Evolutionary conservation across 495 filamentous ascomycete species (phyloP), one percentile per base, ranked within the genome.

Genomic region (Aspergillus sclerotioniger): DNA sequence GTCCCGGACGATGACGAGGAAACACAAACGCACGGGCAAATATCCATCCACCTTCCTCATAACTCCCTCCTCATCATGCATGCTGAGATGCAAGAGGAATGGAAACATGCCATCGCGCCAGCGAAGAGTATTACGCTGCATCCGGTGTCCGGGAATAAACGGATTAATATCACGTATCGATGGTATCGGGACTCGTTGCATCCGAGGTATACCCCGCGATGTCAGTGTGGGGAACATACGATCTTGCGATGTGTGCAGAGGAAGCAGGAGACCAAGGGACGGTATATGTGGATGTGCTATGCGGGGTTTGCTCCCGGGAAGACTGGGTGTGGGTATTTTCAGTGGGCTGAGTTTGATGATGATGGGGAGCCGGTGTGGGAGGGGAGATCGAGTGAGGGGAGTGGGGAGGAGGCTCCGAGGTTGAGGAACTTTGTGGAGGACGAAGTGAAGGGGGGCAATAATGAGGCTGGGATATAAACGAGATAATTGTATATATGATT

Each of bases 241-340:
- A 84, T 96, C 13, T 74, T 98, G 58, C 77, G 90, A 25, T 92
- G 90, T 57, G 88, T 91, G 35, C 89, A 90, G 70, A 84, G 80
- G 54, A 90, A 87, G 67, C 85, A 81, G 39, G 85, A 88, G 61
- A 92, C 84, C 53, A 75, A 81, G 49, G 91, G 91, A 0, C 79
- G 82, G 53, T 97, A 96, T 68, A 93, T 96, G 77, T 98, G 93
- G 93, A 91, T 90, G 86, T 98, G 94, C 59, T 84, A 92, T 72
- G 84, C 83, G 7, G 86, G 87, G 3, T 90, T 85, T 63, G 80
- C 84, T 13, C 89, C 89, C 0, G 90, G 87, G 1, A 88, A 89
- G 65, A 80, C 90, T 54, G 84, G 84, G 1, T 96, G 92, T 61
- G 76, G 80, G 0, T 96, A 89, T 62, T 96, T 96, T 61, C 80